Conservation (phyloP, 1,284 basidiomycete genomes). For the Malassezia psittaci region DNA sequence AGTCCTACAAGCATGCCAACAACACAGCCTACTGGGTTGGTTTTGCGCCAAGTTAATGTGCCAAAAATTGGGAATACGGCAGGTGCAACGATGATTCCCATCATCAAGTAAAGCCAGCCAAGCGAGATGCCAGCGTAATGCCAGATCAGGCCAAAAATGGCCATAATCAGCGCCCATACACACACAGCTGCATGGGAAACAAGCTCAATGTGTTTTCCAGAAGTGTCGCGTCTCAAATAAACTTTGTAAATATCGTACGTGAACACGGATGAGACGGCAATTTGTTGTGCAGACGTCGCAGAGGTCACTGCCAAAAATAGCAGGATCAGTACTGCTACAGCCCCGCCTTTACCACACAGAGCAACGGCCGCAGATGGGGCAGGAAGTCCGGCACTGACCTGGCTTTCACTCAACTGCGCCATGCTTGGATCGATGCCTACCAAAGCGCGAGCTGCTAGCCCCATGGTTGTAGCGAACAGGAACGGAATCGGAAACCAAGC, state of each 20-base stretch:
- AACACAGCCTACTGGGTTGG: conserved; percentile 49
- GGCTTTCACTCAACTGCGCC: conserved; percentile 18
- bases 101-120: conserved; percentile 53
- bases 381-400: conserved; percentile 37
- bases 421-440: conserved; percentile 25
- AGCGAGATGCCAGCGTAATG: conserved; percentile 73
- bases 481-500: conserved; percentile 60
- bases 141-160: conserved; percentile 71
- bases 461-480: conserved; percentile 56
- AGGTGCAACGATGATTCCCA: conserved; percentile 72
- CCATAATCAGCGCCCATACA: conserved; percentile 65
- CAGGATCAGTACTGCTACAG: conserved; percentile 66
- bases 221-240: conserved; percentile 58
- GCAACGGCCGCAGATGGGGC: conserved; percentile 57
- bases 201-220: conserved; percentile 57
- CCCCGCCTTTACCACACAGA: conserved; percentile 60
- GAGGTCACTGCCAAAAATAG: conserved; percentile 60
- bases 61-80: conserved; percentile 77
- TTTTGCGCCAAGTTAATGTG: conserved; percentile 50
- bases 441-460: conserved; percentile 51
- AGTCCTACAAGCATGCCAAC: conserved; percentile 64
- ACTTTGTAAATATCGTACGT: conserved; percentile 58
- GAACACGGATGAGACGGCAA: conserved; percentile 59
- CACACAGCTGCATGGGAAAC: conserved; percentile 57
- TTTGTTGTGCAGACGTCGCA: conserved; percentile 76